Percentiles rank a stretch among this genome's conserved stretches.
These are phyloP conservation scores for Cynara cardunculus DNA, from an alignment of 129 eudicot genomes.

Conservation along the genomic window DNA sequence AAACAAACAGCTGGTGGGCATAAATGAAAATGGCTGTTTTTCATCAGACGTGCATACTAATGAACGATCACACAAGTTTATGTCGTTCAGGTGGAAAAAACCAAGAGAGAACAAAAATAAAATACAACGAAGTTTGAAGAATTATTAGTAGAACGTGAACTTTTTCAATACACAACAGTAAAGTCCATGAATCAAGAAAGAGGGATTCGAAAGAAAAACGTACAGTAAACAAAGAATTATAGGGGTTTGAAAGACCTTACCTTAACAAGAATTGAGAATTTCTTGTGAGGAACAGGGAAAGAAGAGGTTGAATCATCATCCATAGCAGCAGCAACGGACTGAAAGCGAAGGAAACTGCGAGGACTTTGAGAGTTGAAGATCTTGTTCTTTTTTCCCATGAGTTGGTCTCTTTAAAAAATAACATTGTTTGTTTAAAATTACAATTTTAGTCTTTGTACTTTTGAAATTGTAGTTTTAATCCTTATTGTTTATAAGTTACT, in stretches of 20 bases:
- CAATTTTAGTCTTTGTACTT: no score
- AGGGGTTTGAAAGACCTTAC: constrained; percentile 4
- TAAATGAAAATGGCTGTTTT: neutral
- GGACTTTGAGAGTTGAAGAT: neutral
- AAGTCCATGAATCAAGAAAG: neutral
- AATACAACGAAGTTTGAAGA: neutral
- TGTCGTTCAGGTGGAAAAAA: neutral
- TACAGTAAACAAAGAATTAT: neutral
- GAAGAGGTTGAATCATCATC: constrained; percentile 40
- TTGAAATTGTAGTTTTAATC: neutral
- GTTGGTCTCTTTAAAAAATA: neutral
- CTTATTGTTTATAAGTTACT: neutral
- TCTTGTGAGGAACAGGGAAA: constrained; percentile 55
- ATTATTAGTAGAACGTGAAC: neutral
- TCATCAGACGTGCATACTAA: neutral
- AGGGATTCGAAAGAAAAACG: neutral
- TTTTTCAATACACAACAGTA: neutral
- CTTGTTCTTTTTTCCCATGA: neutral
- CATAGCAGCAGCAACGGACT: constrained; percentile 13
- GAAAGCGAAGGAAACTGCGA: neutral
- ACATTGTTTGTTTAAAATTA: no score
- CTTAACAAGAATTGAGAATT: constrained; percentile 42
- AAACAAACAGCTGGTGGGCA: constrained; percentile 38
- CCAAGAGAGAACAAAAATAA: neutral
- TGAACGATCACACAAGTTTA: neutral